phyloP scores from a whole-genome alignment of 1,284 basidiomycete genomes.

The Sphagnurus paluster region DNA sequence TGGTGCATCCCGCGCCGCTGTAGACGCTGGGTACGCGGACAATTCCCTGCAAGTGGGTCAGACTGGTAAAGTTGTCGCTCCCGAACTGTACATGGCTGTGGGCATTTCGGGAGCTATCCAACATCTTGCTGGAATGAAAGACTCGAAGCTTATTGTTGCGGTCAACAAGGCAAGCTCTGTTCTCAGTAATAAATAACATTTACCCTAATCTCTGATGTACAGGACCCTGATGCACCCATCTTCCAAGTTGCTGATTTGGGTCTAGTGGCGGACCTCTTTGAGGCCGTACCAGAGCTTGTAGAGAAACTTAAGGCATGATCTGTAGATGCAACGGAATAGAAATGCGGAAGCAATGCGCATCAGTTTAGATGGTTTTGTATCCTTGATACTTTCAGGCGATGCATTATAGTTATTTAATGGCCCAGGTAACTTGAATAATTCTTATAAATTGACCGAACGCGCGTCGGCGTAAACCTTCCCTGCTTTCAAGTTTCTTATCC shows the following conservation, averaged over 20 bases:
- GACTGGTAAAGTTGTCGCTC: constrained; percentile 96
- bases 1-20: constrained; percentile 95
- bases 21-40: constrained; percentile 98
- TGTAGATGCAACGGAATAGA: constrained; percentile 3
- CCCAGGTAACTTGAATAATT: background rate
- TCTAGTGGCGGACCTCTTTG: constrained; percentile 89
- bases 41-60: constrained; percentile 99
- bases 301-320: constrained; percentile 73
- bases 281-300: constrained; percentile 85
- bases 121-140: constrained; percentile 99
- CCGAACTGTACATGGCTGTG: constrained; percentile 93
- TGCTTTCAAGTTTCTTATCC: constrained; percentile 1
- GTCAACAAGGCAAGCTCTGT: constrained; percentile 82
- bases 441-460: background rate
- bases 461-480: background rate
- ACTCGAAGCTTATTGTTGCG: constrained; percentile 97
- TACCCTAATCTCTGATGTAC: constrained; percentile 19
- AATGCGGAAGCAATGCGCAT: background rate
- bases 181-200: constrained; percentile 1
- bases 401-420: background rate
- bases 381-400: background rate
- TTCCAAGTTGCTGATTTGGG: constrained; percentile 99
- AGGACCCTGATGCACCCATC: constrained; percentile 98
- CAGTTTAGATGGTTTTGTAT: background rate
- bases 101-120: constrained; percentile 99